Conservation (phyloP, 176 grass and related monocot genomes). For the Rhynchospora breviuscula region DNA sequence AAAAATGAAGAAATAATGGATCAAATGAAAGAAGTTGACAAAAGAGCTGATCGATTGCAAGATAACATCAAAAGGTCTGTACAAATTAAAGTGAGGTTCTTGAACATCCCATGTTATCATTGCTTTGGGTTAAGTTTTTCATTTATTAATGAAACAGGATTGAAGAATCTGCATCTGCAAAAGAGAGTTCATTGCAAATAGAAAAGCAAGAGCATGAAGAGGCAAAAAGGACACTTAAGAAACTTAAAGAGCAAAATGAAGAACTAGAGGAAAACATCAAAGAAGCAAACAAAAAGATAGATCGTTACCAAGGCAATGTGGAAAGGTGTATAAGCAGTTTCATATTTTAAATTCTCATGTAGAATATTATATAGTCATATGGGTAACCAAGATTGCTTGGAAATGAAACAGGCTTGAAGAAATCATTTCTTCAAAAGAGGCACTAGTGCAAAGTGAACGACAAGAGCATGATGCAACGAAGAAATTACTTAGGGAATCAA, state of each 20-base stretch:
- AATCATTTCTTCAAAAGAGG: conserved; percentile 23
- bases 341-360: background rate
- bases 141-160: background rate
- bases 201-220: conserved; percentile 32
- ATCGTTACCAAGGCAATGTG: background rate
- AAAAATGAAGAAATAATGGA: conserved; percentile 39
- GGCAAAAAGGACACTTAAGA: background rate
- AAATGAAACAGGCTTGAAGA: conserved; percentile 21
- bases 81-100: background rate
- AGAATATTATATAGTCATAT: background rate
- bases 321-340: conserved; percentile 11
- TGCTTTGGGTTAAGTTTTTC: conserved; percentile 11
- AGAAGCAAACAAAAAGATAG: conserved; percentile 24
- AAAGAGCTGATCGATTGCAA: conserved; percentile 44
- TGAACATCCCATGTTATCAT: background rate
- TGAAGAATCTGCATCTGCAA: conserved; percentile 13
- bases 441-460: conserved; percentile 19
- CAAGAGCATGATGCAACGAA: conserved; percentile 20
- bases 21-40: conserved; percentile 47
- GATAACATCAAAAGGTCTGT: conserved; percentile 58
- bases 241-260: conserved; percentile 16
- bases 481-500: conserved; percentile 27
- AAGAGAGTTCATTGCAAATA: conserved; percentile 28
- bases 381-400: background rate
- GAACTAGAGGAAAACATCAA: conserved; percentile 10